Evolutionary conservation across 2,329 filamentous ascomycete genomes (phyloP).

Genomic region (Xylariomycetidae sp.): DNA sequence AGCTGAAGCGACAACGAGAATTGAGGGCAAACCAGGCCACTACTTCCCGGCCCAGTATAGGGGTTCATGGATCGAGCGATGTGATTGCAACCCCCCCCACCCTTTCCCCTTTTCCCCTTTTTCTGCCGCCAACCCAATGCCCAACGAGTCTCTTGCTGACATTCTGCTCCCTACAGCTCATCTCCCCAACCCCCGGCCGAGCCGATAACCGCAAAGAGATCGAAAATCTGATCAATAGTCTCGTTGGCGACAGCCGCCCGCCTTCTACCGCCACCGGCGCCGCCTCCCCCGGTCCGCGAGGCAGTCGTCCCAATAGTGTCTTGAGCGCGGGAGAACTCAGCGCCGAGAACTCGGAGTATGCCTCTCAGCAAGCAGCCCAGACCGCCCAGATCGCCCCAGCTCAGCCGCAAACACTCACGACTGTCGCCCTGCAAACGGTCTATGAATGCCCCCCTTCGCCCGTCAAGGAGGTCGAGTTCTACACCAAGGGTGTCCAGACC

Average conservation of each 20-base stretch:
- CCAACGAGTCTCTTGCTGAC: conserved; percentile 18
- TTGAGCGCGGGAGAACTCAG: conserved; percentile 78
- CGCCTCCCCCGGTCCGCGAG: conserved; percentile 61
- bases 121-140: conserved; percentile 3
- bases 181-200: conserved; percentile 66
- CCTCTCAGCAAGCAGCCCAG: conserved; percentile 41
- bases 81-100: conserved; percentile 43
- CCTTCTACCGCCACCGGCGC: conserved; percentile 61
- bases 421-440: conserved; percentile 68
- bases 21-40: conserved; percentile 73
- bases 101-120: conserved; percentile 1
- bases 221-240: conserved; percentile 77
- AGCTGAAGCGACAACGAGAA: conserved; percentile 90
- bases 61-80: conserved; percentile 61
- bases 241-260: conserved; percentile 75
- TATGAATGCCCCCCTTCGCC: conserved; percentile 76
- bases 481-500: conserved; percentile 96
- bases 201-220: conserved; percentile 69
- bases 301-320: conserved; percentile 81
- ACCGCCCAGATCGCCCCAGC: conserved; percentile 27
- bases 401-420: conserved; percentile 65
- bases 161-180: conserved; percentile 42
- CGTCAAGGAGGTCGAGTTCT: conserved; percentile 82
- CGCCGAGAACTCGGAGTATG: conserved; percentile 63
- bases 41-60: conserved; percentile 63